These are phyloP conservation scores for Jaminaea rosea DNA, from an alignment of 1,284 basidiomycete genomes.

Conservation along the genomic window DNA sequence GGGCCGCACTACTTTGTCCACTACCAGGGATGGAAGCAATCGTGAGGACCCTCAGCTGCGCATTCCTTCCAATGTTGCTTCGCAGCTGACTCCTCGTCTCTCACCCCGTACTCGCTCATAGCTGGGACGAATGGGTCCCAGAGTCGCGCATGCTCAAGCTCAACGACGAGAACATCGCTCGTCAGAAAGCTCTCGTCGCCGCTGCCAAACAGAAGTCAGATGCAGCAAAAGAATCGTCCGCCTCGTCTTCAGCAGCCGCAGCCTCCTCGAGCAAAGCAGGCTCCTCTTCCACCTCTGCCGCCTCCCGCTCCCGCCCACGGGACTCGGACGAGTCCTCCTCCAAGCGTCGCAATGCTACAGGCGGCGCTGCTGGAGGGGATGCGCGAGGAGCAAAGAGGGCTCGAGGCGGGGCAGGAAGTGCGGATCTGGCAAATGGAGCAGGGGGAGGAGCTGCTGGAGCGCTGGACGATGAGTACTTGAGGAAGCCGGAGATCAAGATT, in stretches of 20 bases:
- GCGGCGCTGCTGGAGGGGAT: slow-evolving; percentile 6
- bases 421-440: slow-evolving; percentile 1
- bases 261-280: slow-evolving; percentile 17
- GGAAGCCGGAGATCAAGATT: slow-evolving; percentile 82
- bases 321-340: slow-evolving; percentile 2
- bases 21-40: slow-evolving; percentile 99
- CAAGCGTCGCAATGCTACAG: slow-evolving; percentile 45
- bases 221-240: slow-evolving; percentile 9
- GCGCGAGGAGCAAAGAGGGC: slow-evolving; percentile 17
- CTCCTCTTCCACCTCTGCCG: background rate
- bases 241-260: slow-evolving; percentile 15
- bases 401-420: slow-evolving; percentile 15
- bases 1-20: slow-evolving; percentile 90
- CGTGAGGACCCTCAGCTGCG: slow-evolving; percentile 54
- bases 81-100: background rate
- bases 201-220: slow-evolving; percentile 13
- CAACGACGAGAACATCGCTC: slow-evolving; percentile 72
- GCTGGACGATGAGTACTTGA: slow-evolving; percentile 54
- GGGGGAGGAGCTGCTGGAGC: slow-evolving; percentile 10
- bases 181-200: slow-evolving; percentile 55
- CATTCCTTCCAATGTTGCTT: background rate
- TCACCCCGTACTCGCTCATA: background rate
- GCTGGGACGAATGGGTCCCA: slow-evolving; percentile 93
- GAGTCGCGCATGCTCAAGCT: slow-evolving; percentile 71
- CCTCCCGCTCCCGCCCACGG: background rate